Percentiles rank a stretch among this genome's conserved stretches.
phyloP scores from a whole-genome alignment of 306 rosid genomes.

The Ammopiptanthus mongolicus region DNA sequence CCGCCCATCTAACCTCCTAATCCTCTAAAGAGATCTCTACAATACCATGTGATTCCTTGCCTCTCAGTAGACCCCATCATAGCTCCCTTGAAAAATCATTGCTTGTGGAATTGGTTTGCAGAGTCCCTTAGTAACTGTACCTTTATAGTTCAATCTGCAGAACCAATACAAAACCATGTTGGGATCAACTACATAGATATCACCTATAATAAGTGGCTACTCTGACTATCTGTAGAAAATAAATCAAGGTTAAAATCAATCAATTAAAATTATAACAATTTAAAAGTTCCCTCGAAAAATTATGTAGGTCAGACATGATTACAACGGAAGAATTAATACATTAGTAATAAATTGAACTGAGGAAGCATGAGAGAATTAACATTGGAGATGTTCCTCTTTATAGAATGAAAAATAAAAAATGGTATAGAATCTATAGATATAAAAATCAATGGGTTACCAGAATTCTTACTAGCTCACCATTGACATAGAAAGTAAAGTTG shows the following conservation, averaged over 20 bases:
- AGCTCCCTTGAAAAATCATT: background rate
- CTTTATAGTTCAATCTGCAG: no score
- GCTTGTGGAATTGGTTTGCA: background rate
- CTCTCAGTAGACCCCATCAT: background rate
- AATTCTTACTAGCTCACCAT: slow-evolving; percentile 56
- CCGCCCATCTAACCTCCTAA: background rate
- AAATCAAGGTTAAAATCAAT: no score
- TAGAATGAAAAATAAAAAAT: background rate
- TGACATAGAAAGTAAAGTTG: slow-evolving; percentile 54
- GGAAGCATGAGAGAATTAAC: background rate
- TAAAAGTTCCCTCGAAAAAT: no score
- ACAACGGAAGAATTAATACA: no score
- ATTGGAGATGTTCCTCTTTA: background rate
- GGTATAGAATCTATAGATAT: background rate
- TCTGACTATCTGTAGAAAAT: no score
- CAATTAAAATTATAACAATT: no score
- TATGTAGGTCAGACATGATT: no score
- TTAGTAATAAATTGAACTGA: no score
- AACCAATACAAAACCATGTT: no score
- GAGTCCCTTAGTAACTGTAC: no score
- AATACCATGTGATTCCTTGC: slow-evolving; percentile 23
- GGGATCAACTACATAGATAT: no score
- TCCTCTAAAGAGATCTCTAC: background rate
- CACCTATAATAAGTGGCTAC: no score
- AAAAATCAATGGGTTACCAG: background rate